These are phyloP conservation scores for Stagonosporopsis cucurbitacearum DNA, from an alignment of 2,329 filamentous ascomycete genomes.

Conservation along the genomic window DNA sequence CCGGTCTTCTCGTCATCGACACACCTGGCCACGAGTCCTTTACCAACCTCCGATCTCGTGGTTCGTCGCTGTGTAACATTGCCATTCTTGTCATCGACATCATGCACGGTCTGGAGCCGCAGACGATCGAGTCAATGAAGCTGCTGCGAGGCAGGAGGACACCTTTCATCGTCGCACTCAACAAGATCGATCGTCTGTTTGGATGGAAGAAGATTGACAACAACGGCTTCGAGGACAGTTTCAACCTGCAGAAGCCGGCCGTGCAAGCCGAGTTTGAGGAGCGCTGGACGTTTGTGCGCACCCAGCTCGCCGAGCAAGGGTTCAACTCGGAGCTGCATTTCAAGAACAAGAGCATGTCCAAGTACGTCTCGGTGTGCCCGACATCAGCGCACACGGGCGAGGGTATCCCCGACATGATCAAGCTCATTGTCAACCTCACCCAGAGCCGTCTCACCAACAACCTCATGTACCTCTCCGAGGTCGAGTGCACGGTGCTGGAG, in stretches of 20 bases:
- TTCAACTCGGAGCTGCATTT: conserved; percentile 98
- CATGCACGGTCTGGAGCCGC: conserved; percentile 98
- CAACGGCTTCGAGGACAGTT: conserved; percentile 95
- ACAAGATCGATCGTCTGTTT: conserved; percentile 99
- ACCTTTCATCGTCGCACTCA: conserved; percentile 96
- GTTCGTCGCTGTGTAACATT: conserved; percentile 98
- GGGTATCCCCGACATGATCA: conserved; percentile 98
- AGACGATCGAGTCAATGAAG: conserved; percentile 97
- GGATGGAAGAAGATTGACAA: conserved; percentile 99
- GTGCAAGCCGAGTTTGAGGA: conserved; percentile 95
- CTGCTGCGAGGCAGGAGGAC: conserved; percentile 92
- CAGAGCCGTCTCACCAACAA: conserved; percentile 97
- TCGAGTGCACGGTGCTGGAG: conserved; percentile 96
- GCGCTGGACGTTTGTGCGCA: conserved; percentile 86
- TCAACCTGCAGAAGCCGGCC: conserved; percentile 87
- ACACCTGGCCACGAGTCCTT: conserved; percentile 99
- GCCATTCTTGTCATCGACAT: conserved; percentile 99
- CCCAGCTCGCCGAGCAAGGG: conserved; percentile 93
- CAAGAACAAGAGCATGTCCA: conserved; percentile 97
- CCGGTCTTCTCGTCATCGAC: conserved; percentile 94
- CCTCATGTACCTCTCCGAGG: conserved; percentile 97
- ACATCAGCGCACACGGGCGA: conserved; percentile 99
- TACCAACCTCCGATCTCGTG: conserved; percentile 94
- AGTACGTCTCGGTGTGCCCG: conserved; percentile 92
- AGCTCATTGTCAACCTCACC: conserved; percentile 87